A percentile compares a stretch with the other conserved stretches of the same genome.
Conservation (phyloP, 768 basidiomycete genomes). For the Lactarius akahatsu region DNA sequence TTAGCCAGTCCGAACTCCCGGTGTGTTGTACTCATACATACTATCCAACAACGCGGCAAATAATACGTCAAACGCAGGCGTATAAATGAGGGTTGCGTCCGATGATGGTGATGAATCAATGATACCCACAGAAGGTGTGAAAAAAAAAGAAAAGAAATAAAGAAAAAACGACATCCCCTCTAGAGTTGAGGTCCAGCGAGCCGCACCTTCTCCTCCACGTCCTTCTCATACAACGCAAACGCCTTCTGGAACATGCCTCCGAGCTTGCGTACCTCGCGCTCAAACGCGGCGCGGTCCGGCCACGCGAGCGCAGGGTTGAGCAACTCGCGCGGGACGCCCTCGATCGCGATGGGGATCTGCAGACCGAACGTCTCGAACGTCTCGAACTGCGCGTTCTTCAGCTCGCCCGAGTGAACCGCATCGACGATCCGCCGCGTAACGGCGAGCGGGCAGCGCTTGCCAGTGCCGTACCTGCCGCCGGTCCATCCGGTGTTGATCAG, state of each 20-base stretch:
- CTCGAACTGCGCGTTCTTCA: constrained; percentile 85
- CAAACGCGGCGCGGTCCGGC: constrained; percentile 86
- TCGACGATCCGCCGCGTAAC: constrained; percentile 96
- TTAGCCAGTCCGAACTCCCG: not conserved
- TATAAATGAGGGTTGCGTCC: not conserved
- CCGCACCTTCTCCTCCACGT: constrained; percentile 78
- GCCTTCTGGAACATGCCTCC: constrained; percentile 94
- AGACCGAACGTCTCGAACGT: constrained; percentile 82
- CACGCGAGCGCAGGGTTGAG: constrained; percentile 88
- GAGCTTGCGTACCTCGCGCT: constrained; percentile 83
- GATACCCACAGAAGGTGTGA: not conserved
- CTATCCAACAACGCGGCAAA: constrained; percentile 4
- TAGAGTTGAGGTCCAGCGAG: constrained; percentile 66
- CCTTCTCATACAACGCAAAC: constrained; percentile 87
- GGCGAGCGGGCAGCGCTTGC: constrained; percentile 94
- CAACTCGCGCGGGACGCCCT: constrained; percentile 87
- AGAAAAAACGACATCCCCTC: constrained; percentile 4
- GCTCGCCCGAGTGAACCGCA: constrained; percentile 91
- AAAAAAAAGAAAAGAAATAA: not conserved
- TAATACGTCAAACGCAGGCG: constrained; percentile 1
- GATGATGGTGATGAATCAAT: not conserved
- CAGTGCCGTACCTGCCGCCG: constrained; percentile 88
- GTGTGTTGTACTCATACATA: constrained; percentile 14
- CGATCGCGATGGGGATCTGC: constrained; percentile 75
- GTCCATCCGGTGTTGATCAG: constrained; percentile 99